Evolutionary conservation across 1,284 basidiomycete genomes (phyloP).

Genomic region (Apiotrichum gamsii): DNA sequence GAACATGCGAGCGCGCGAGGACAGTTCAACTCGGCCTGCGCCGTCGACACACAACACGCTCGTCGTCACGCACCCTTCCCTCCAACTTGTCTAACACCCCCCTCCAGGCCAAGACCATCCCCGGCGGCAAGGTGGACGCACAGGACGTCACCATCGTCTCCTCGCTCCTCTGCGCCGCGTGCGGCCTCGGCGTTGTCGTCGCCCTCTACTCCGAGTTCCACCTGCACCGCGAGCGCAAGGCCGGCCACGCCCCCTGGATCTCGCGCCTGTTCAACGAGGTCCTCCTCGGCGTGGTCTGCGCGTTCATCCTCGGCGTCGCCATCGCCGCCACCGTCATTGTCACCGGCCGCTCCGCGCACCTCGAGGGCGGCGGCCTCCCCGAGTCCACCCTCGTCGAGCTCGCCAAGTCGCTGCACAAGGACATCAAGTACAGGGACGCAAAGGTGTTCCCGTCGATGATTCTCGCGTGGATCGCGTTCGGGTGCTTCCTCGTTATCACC

Average conservation of each 20-base stretch:
- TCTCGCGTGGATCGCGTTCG: constrained; percentile 11
- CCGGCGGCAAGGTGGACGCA: constrained; percentile 3
- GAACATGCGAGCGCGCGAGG: too few relatives aligned
- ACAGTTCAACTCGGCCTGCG: too few relatives aligned
- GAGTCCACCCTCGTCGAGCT: not conserved
- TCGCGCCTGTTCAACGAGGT: constrained; percentile 13
- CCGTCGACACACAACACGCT: not conserved
- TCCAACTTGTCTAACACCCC: not conserved
- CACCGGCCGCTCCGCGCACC: not conserved
- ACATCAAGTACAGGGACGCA: not conserved
- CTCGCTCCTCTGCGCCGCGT: constrained; percentile 6
- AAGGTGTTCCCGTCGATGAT: constrained; percentile 1
- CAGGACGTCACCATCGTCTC: constrained; percentile 9
- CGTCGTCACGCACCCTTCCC: not conserved
- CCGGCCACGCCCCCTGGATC: constrained; percentile 1
- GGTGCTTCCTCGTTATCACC: constrained; percentile 6
- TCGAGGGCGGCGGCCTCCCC: not conserved
- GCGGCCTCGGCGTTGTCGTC: constrained; percentile 11
- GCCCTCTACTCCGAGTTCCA: constrained; percentile 13
- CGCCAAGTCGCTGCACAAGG: not conserved
- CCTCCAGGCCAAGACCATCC: not conserved
- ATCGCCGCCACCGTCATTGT: constrained; percentile 13
- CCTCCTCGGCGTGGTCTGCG: constrained; percentile 4
- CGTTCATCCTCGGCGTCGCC: constrained; percentile 10
- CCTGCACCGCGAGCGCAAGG: constrained; percentile 8